Conservation (phyloP, 768 basidiomycete species). For the Collybia nuda region DNA sequence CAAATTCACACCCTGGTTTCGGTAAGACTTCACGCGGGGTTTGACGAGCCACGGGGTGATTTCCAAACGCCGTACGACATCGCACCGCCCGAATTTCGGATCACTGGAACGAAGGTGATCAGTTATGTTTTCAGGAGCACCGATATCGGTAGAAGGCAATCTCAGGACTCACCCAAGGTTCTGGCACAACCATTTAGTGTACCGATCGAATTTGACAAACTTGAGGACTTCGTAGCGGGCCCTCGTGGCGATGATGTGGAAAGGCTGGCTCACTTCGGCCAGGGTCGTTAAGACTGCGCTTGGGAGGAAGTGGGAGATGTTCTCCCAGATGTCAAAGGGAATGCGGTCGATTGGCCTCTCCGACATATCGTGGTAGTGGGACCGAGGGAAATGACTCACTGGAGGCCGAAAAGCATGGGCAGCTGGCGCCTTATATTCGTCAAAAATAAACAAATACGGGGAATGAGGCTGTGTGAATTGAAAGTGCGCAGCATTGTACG, state of each 20-base stretch:
- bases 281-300: slow-evolving; percentile 12
- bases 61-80: slow-evolving; percentile 30
- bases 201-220: slow-evolving; percentile 17
- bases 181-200: slow-evolving; percentile 19
- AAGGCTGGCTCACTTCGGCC: slow-evolving; percentile 18
- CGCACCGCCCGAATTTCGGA: slow-evolving; percentile 22
- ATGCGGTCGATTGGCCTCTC: slow-evolving; percentile 1
- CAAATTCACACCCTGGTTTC: slow-evolving; percentile 24
- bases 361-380: background rate
- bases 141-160: background rate
- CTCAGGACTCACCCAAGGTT: slow-evolving; percentile 17
- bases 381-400: too few relatives aligned
- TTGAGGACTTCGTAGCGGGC: slow-evolving; percentile 18
- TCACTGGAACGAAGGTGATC: slow-evolving; percentile 16
- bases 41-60: slow-evolving; percentile 42
- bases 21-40: slow-evolving; percentile 28
- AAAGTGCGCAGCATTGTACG: too few relatives aligned
- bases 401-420: too few relatives aligned
- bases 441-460: too few relatives aligned
- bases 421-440: too few relatives aligned
- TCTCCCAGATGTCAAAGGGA: slow-evolving; percentile 22
- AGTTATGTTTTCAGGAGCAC: too few relatives aligned
- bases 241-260: slow-evolving; percentile 17
- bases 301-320: slow-evolving; percentile 18
- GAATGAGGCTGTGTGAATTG: too few relatives aligned